Percentiles rank a stretch among this genome's conserved stretches.
Conservation (phyloP, 108 stramenopile species). For the Conticribra guillardii region DNA sequence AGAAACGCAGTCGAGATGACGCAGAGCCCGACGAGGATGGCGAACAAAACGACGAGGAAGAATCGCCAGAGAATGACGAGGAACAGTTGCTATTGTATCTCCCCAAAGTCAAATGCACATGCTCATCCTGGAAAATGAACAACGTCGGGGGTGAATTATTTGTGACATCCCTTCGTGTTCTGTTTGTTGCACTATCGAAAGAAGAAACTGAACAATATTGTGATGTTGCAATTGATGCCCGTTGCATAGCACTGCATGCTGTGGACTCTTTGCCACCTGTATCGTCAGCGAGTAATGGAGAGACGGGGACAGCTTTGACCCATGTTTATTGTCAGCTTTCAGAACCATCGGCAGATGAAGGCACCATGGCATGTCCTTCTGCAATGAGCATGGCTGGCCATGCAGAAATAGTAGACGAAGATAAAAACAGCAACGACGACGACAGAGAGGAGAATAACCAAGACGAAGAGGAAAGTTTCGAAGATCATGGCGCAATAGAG, state of each 20-base stretch:
- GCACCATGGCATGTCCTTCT: slow-evolving; percentile 26
- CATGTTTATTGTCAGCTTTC: slow-evolving; percentile 44
- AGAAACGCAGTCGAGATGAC: slow-evolving; percentile 23
- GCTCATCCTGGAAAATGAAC: slow-evolving; percentile 46
- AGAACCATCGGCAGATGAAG: slow-evolving; percentile 17
- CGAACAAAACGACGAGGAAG: slow-evolving; percentile 19
- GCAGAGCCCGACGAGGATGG: not conserved
- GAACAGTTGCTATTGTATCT: slow-evolving; percentile 37
- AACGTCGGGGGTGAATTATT: slow-evolving; percentile 42
- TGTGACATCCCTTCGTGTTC: slow-evolving; percentile 45
- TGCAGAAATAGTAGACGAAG: slow-evolving; percentile 2
- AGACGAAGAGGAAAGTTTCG: slow-evolving; percentile 2
- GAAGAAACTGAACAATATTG: slow-evolving; percentile 6
- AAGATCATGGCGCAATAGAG: slow-evolving; percentile 54
- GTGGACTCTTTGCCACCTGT: slow-evolving; percentile 37
- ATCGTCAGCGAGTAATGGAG: slow-evolving; percentile 1
- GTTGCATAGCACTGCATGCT: slow-evolving; percentile 78
- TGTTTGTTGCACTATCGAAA: slow-evolving; percentile 25
- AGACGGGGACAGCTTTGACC: not conserved
- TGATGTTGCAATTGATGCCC: slow-evolving; percentile 69
- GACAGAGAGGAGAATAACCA: slow-evolving; percentile 7
- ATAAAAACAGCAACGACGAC: slow-evolving; percentile 8
- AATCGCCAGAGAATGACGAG: slow-evolving; percentile 21
- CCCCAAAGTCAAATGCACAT: slow-evolving; percentile 39
- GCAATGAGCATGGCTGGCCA: slow-evolving; percentile 20